Evolutionary conservation across 164 flowering plant genomes (phyloP), one percentile per base, ranked within the genome.

Genomic region (Euptelea pleiosperma): DNA sequence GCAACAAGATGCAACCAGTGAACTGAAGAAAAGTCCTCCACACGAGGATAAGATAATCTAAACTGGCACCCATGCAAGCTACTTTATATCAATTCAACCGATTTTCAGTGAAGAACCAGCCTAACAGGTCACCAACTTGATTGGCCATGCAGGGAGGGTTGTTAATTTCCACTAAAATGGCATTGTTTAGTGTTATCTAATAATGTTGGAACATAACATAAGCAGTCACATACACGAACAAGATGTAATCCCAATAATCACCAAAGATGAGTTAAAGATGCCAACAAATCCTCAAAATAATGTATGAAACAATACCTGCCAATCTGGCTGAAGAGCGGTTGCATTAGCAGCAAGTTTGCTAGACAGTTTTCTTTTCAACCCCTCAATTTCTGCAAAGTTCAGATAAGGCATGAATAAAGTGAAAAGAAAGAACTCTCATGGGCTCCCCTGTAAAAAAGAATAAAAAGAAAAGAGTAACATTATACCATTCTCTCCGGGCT

Each of bases 261-360:
- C 34, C 4, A 14, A 19, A 2, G 4, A 2, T 1, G 1, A 15
- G 6, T 2, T 33, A 60, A 12, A 31, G 39, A 19, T 33, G 24
- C 8, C n/a, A 15, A 15, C 18, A 12, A 28, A 37, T 29, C n/a
- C 7, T 28, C n/a, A 30, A 48, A 28, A 35, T 4, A 25, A 4
- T 11, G 21, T 31, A 53, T 22, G 21, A 60, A 45, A 63, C 10
- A 47, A 30, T 63, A 89, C 99, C 96, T 94, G 91, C 97, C 99
- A 94, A 64, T 94, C 79, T 40, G 99, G 96, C 70, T 82, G 89
- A 62, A 86, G 80, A 58, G 75, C 64, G 61, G 88, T 64, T 19
- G 91, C 69, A 79, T 85, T 94, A 24, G 96, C 96, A 64, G 87
- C 99, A 61, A 94, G 95, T 78, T 94, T 94, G 87, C 99, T 91